Evolutionary conservation across 495 filamentous ascomycete species (phyloP), one percentile per base, ranked within the genome.

Genomic region (Podospora fimiseda): DNA sequence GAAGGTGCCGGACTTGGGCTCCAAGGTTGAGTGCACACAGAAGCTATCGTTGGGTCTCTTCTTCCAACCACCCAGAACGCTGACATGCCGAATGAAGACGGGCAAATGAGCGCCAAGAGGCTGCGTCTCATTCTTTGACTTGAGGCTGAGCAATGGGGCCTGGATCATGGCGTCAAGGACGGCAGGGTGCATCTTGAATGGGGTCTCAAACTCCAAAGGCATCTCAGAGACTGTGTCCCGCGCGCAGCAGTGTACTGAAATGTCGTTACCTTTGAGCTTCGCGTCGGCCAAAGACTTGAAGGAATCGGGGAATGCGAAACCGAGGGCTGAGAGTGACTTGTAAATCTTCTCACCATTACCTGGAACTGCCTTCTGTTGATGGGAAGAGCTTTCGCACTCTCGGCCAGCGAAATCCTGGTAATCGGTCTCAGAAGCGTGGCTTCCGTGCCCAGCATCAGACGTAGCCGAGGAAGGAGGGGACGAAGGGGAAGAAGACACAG

Each of bases 151-250:
- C 38, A 70, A 45, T 44, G 65, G 52, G 43, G 65, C 15, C 52
- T 80, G 77, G 4, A 74, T 54, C 52, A 74, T 68, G 20, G 66
- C 55, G 37, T 80, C 78, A 4, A 80, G 51, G 1, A 70, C 63
- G 0, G 72, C 64, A 8, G 78, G 76, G 40, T 79, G 77, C 1
- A 73, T 47, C 33, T 76, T 59, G 50, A 64, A 74, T 0, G 65
- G 57, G 0, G 69, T 71, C 52, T 80, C 73, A 38, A 70, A 62
- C 22, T 58, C 59, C 45, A 72, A 23, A 0, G 78, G 78, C 77
- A 81, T 81, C 18, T 60, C 64, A 8, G 65, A 48, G 3, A 59
- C 69, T 8, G 76, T 79, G 39, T 81, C 72, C 1, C 70, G 70
- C 14, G 73, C 60, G 9, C 52, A n/a, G n/a, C 73, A 59, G 6